Percentiles rank a stretch among this genome's conserved stretches.
These are phyloP conservation scores for Calonectria ilicicola DNA, from an alignment of 2,329 filamentous ascomycete genomes.

Conservation along the genomic window DNA sequence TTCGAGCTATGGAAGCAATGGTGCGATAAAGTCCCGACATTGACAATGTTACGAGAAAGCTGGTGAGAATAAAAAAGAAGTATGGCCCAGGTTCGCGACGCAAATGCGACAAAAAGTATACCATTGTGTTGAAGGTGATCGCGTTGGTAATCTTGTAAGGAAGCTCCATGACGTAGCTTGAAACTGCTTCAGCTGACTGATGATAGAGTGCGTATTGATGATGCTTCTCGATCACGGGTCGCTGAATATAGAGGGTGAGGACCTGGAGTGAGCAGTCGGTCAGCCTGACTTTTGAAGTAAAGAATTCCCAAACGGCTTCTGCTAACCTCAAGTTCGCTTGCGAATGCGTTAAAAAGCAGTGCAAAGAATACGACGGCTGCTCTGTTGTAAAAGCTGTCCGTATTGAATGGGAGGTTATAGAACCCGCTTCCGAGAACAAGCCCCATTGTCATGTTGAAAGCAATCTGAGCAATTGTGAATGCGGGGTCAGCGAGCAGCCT, in stretches of 20 bases:
- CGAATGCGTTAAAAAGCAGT: conserved; percentile 63
- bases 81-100: conserved; percentile 56
- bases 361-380: conserved; percentile 64
- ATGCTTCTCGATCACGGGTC: conserved; percentile 50
- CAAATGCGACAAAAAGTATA: conserved; percentile 61
- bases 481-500: conserved; percentile 54
- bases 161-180: conserved; percentile 52
- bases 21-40: conserved; percentile 73
- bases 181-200: conserved; percentile 44
- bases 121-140: conserved; percentile 54
- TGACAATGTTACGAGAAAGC: conserved; percentile 64
- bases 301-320: not conserved
- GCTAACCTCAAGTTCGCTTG: conserved; percentile 47
- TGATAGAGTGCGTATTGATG: conserved; percentile 49
- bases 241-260: conserved; percentile 47
- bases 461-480: conserved; percentile 53
- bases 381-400: conserved; percentile 58
- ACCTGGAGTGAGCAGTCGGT: conserved; percentile 42
- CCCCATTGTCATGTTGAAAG: conserved; percentile 61
- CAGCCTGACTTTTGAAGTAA: no score
- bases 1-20: conserved; percentile 7
- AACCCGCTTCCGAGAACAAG: conserved; percentile 66
- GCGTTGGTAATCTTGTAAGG: conserved; percentile 53
- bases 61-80: conserved; percentile 58
- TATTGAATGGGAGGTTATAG: conserved; percentile 56